Evolutionary conservation across 495 filamentous ascomycete genomes (phyloP).

Genomic region (Oidiodendron maius): DNA sequence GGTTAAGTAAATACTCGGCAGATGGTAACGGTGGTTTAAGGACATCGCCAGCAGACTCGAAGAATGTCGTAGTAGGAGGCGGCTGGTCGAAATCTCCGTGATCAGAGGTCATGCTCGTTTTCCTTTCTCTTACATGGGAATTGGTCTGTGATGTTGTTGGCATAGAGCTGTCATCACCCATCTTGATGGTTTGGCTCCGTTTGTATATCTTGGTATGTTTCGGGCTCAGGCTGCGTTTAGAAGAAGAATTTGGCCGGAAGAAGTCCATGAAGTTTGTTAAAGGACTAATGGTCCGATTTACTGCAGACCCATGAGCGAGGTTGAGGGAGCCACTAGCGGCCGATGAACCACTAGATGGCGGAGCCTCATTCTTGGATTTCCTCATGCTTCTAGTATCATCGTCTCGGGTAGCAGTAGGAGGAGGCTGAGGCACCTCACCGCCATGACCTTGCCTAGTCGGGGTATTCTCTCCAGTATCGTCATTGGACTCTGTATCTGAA

Average conservation of each 20-base stretch:
- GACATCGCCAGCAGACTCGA: slow-evolving; percentile 89
- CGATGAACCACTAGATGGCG: background rate
- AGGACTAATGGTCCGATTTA: slow-evolving; percentile 9
- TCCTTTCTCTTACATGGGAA: slow-evolving; percentile 4
- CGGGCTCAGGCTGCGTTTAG: slow-evolving; percentile 16
- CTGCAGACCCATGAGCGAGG: background rate
- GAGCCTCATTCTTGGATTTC: slow-evolving; percentile 3
- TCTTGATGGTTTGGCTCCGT: slow-evolving; percentile 61
- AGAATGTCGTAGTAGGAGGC: slow-evolving; percentile 88
- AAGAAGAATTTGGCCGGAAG: slow-evolving; percentile 15
- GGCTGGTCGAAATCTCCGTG: slow-evolving; percentile 40
- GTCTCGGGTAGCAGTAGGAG: slow-evolving; percentile 18
- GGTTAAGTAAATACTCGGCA: slow-evolving; percentile 73
- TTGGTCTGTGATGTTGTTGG: slow-evolving; percentile 1
- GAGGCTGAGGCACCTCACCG: slow-evolving; percentile 22
- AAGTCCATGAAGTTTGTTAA: slow-evolving; percentile 20
- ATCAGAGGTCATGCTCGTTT: slow-evolving; percentile 20
- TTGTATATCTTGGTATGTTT: slow-evolving; percentile 68
- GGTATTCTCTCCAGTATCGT: slow-evolving; percentile 16
- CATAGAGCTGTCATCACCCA: slow-evolving; percentile 7
- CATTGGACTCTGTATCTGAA: slow-evolving; percentile 11
- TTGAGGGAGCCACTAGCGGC: background rate
- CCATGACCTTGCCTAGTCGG: slow-evolving; percentile 21
- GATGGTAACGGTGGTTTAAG: slow-evolving; percentile 85
- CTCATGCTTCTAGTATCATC: slow-evolving; percentile 22